Percentiles rank a stretch among this genome's conserved stretches.
Conservation (phyloP, 1,284 basidiomycete genomes). For the Meira miltonrushii region DNA sequence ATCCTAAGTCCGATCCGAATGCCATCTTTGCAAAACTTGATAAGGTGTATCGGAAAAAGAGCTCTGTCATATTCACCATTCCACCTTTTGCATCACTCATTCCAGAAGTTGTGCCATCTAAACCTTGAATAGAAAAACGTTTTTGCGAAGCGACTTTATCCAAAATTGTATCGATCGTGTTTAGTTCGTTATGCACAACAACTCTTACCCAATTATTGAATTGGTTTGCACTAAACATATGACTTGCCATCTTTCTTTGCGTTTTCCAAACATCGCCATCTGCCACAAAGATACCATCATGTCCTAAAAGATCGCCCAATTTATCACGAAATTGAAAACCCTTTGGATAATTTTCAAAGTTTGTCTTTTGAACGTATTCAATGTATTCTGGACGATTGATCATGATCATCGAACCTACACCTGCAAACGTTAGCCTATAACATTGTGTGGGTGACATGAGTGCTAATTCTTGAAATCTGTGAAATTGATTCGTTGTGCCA, state of each 20-base stretch:
- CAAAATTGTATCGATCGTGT: constrained; percentile 25
- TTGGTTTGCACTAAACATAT: constrained; percentile 43
- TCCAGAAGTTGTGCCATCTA: neutral
- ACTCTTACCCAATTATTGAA: constrained; percentile 36
- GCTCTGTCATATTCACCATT: constrained; percentile 14
- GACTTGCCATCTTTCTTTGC: constrained; percentile 44
- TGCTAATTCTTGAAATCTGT: constrained; percentile 7
- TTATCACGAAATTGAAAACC: constrained; percentile 24
- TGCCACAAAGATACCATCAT: constrained; percentile 39
- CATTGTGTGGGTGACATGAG: neutral
- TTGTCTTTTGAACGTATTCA: constrained; percentile 47
- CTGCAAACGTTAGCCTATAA: constrained; percentile 2
- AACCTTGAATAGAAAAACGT: too few species aligned
- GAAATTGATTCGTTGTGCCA: constrained; percentile 10
- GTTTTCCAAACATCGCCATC: constrained; percentile 47
- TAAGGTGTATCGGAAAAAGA: constrained; percentile 43
- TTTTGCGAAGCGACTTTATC: constrained; percentile 14
- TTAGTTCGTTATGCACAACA: constrained; percentile 37
- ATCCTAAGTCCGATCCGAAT: constrained; percentile 21
- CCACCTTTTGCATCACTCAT: constrained; percentile 8
- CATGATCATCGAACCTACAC: constrained; percentile 23
- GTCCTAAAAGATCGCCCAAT: constrained; percentile 31
- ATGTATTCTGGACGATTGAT: constrained; percentile 38
- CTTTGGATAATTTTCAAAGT: constrained; percentile 46
- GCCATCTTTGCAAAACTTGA: constrained; percentile 36